phyloP scores from a whole-genome alignment of 1,284 basidiomycete species.

The Papiliotrema nemorosa region DNA sequence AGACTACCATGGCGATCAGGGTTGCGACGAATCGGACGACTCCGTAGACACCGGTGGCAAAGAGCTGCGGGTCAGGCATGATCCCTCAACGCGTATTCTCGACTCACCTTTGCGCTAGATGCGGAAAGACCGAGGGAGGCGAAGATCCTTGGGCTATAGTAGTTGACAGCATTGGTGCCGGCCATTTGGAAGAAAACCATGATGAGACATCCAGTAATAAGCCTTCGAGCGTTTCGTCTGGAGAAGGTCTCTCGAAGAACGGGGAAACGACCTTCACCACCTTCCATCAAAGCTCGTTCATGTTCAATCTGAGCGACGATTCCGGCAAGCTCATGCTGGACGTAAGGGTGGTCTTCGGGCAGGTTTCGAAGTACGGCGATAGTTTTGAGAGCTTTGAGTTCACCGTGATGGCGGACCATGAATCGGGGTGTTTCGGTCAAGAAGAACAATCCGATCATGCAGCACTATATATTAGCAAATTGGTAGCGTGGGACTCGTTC shows the following conservation, averaged over 20 bases:
- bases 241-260: slow-evolving; percentile 6
- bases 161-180: slow-evolving; percentile 26
- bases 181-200: slow-evolving; percentile 33
- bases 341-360: slow-evolving; percentile 46
- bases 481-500: not conserved
- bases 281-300: slow-evolving; percentile 5
- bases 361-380: slow-evolving; percentile 50
- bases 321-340: slow-evolving; percentile 46
- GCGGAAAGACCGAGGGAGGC: slow-evolving; percentile 38
- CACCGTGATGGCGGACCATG: slow-evolving; percentile 24
- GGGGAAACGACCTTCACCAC: not conserved
- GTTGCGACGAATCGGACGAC: slow-evolving; percentile 34
- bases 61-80: slow-evolving; percentile 24
- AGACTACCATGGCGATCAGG: slow-evolving; percentile 19
- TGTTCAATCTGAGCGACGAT: slow-evolving; percentile 22
- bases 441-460: slow-evolving; percentile 48
- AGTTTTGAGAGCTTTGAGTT: slow-evolving; percentile 48
- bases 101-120: slow-evolving; percentile 31
- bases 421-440: slow-evolving; percentile 54
- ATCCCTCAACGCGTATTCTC: not conserved
- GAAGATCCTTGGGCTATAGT: slow-evolving; percentile 40
- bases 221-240: slow-evolving; percentile 6
- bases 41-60: slow-evolving; percentile 45
- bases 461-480: not conserved
- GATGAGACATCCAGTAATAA: slow-evolving; percentile 10